Evolutionary conservation across 495 filamentous ascomycete genomes (phyloP).

Genomic region (Aspergillus sparsus): DNA sequence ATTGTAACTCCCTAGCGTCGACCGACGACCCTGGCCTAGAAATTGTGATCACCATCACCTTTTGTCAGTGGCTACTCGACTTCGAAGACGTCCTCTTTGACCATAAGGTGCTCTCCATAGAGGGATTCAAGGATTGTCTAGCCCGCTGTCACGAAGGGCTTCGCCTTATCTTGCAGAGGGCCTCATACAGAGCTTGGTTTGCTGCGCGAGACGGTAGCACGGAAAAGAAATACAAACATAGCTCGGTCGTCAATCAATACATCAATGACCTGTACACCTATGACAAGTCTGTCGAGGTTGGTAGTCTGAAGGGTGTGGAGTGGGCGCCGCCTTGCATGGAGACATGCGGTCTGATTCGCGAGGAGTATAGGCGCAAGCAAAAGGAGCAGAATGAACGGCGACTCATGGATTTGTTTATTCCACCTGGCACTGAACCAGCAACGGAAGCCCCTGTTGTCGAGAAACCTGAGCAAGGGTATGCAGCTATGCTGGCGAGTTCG

Average conservation of each 20-base stretch:
- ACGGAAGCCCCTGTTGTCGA: neutral
- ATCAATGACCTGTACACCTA: constrained; percentile 31
- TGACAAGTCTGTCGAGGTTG: constrained; percentile 22
- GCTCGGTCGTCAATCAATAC: constrained; percentile 21
- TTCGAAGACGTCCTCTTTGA: constrained; percentile 32
- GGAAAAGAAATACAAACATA: constrained; percentile 21
- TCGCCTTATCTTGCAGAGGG: constrained; percentile 30
- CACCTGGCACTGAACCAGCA: constrained; percentile 9
- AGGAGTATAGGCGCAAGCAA: constrained; percentile 17
- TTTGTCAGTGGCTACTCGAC: constrained; percentile 39
- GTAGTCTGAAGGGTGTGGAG: constrained; percentile 19
- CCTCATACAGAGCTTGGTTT: constrained; percentile 39
- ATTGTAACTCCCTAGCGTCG: constrained; percentile 14
- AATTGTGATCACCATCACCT: constrained; percentile 37
- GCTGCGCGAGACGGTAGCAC: constrained; percentile 24
- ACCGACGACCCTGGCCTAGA: constrained; percentile 38
- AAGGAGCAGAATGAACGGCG: constrained; percentile 17
- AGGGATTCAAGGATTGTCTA: constrained; percentile 19
- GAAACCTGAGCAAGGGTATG: constrained; percentile 7
- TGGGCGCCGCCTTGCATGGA: constrained; percentile 29
- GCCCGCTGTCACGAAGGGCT: constrained; percentile 26
- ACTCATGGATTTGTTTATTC: constrained; percentile 26
- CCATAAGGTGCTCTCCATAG: constrained; percentile 6
- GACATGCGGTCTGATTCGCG: constrained; percentile 28
- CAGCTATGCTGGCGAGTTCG: constrained; percentile 18